Conservation (phyloP, 2,329 filamentous ascomycete species). For the Scedosporium dehoogii region DNA sequence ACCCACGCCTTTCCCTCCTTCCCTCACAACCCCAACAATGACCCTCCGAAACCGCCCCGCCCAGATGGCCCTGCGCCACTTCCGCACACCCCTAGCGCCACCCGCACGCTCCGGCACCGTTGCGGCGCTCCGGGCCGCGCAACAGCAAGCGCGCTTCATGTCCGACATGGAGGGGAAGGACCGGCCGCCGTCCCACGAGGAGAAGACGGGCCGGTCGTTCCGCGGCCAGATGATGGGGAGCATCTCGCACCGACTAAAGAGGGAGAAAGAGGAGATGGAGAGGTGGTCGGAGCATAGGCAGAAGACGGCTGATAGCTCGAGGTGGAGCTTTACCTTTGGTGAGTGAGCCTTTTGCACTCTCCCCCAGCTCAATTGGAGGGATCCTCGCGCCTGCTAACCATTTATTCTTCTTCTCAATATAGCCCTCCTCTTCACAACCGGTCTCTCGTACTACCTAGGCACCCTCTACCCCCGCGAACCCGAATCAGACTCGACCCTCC, state of each 20-base stretch:
- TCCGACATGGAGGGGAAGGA: slow-evolving; percentile 3
- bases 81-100: not conserved
- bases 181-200: slow-evolving; percentile 20
- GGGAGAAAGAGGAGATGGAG: slow-evolving; percentile 44
- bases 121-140: not conserved
- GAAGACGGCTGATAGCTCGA: slow-evolving; percentile 27
- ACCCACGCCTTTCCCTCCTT: not conserved
- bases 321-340: slow-evolving; percentile 47
- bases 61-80: not conserved
- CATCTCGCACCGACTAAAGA: slow-evolving; percentile 41
- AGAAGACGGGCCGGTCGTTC: slow-evolving; percentile 33
- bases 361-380: not conserved
- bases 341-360: slow-evolving; percentile 13
- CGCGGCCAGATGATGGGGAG: slow-evolving; percentile 52
- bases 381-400: not conserved
- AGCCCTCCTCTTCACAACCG: slow-evolving; percentile 44
- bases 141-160: slow-evolving; percentile 1
- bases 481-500: slow-evolving; percentile 47
- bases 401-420: too few species aligned
- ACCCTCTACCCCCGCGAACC: slow-evolving; percentile 40
- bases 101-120: not conserved
- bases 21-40: not conserved
- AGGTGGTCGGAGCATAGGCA: slow-evolving; percentile 32
- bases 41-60: slow-evolving; percentile 3
- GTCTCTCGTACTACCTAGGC: slow-evolving; percentile 49